Evolutionary conservation across 352 stramenopile species (phyloP).

Genomic region (Globisporangium camurandrum): DNA sequence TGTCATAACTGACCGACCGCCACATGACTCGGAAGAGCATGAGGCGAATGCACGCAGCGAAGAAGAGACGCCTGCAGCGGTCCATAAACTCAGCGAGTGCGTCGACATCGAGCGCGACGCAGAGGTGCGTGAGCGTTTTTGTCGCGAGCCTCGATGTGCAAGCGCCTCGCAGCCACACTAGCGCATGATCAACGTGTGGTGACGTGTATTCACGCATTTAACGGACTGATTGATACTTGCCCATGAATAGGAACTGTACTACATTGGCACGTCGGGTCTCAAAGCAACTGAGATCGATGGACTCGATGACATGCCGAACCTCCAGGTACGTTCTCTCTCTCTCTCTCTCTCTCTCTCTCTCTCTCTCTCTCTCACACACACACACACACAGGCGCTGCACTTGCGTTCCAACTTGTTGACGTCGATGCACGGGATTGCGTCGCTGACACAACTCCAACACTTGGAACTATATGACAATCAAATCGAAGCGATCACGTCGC

Average conservation of each 20-base stretch:
- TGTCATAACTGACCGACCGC: background rate
- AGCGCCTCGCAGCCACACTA: background rate
- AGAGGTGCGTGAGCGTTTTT: slow-evolving; percentile 23
- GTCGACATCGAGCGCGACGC: slow-evolving; percentile 46
- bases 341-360: too few species aligned
- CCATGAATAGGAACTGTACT: slow-evolving; percentile 82
- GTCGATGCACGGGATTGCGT: slow-evolving; percentile 70
- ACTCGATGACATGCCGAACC: slow-evolving; percentile 36
- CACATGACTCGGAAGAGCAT: slow-evolving; percentile 6
- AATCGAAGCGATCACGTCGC: slow-evolving; percentile 77
- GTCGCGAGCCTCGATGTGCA: background rate
- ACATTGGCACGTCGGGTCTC: slow-evolving; percentile 72
- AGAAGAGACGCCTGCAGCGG: slow-evolving; percentile 19
- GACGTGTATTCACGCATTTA: too few species aligned
- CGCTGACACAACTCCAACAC: slow-evolving; percentile 72
- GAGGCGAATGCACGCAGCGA: slow-evolving; percentile 21
- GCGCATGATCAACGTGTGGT: too few species aligned
- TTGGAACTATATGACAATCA: slow-evolving; percentile 99
- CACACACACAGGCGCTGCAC: slow-evolving; percentile 32
- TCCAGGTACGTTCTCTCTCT: slow-evolving; percentile 27
- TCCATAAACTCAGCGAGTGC: slow-evolving; percentile 57
- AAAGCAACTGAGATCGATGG: slow-evolving; percentile 66
- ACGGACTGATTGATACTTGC: too few species aligned
- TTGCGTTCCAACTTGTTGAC: slow-evolving; percentile 75
- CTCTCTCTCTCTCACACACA: background rate